A percentile compares a stretch with the other conserved stretches of the same genome.
Evolutionary conservation across 1,139 yeast species (phyloP).

Genomic region (Kodamaea anthophila): DNA sequence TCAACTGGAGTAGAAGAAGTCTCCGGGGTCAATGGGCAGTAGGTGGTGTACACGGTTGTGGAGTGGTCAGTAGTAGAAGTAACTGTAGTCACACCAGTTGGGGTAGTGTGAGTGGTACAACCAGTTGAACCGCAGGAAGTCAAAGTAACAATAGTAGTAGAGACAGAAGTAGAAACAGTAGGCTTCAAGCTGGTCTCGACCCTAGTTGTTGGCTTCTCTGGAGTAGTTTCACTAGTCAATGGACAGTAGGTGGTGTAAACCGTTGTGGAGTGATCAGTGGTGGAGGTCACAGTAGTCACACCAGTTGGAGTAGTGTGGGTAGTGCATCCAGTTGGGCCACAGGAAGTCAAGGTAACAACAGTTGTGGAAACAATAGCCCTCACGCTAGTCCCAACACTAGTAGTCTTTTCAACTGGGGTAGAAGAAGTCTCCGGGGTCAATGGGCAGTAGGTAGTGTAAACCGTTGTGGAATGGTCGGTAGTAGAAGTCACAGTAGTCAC

Average conservation of each 20-base stretch:
- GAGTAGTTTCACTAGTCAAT: constrained; percentile 9
- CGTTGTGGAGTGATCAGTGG: constrained; percentile 9
- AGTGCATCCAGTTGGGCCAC: background rate
- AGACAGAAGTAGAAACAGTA: constrained; percentile 1
- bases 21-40: background rate
- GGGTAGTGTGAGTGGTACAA: constrained; percentile 1
- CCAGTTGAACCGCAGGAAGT: too few relatives aligned
- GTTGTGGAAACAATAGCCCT: constrained; percentile 2
- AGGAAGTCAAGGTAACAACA: background rate
- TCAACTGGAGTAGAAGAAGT: background rate
- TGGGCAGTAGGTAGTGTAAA: background rate
- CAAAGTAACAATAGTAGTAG: too few relatives aligned
- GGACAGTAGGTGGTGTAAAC: constrained; percentile 28
- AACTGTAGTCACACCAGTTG: background rate
- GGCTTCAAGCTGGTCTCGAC: constrained; percentile 9
- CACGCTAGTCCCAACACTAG: constrained; percentile 10
- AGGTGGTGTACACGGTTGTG: background rate
- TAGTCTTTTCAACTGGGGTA: constrained; percentile 1
- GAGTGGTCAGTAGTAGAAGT: background rate
- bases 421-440: background rate
- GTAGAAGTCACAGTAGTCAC: too few relatives aligned
- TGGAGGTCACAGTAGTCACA: constrained; percentile 3
- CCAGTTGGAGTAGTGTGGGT: constrained; percentile 8
- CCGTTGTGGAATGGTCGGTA: background rate
- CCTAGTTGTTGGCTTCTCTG: background rate